Evolutionary conservation across 78 protist species (phyloP), one percentile per base, ranked within the genome.

Genomic region (Emiliania huxleyi): DNA sequence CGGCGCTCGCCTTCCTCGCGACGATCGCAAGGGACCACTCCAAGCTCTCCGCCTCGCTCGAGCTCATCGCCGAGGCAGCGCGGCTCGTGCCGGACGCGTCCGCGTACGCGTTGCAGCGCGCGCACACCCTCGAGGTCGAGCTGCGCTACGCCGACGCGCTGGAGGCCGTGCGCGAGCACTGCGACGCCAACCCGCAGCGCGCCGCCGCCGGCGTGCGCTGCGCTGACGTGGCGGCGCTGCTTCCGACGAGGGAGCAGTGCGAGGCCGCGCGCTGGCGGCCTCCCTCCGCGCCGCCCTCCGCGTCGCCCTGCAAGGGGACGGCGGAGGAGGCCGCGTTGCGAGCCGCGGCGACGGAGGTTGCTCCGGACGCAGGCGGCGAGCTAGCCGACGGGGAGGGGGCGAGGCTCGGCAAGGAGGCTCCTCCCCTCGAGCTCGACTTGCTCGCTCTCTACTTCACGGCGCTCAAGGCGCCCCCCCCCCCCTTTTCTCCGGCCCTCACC

Each of bases 391-490:
- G 12, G 43, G 79, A 2, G 79, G 40, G 79, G 1, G 79, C 40
- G 35, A 22, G 11, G 40, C 40, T 40, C 35, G 79, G 38, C 12
- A 2, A n/a, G 44, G 26, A 19, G 49, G 95, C 90, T 69, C 87
- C 55, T 29, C 49, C 75, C n/a, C 95, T 79, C 19, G 98, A 97
- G 83, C 88, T 97, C 35, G 98, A 97, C 77, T 52, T 97, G 4
- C 71, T 97, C 19, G 96, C 98, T 4, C 84, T 97, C 21, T 94
- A 90, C 94, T 96, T 46, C 93, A 95, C 99, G 0, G 44, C 93
- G 11, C 96, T 85, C 73, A 97, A 97, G 94, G n/a, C n/a, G n/a
- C n/a, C n/a, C n/a, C n/a, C n/a, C n/a, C n/a, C n/a, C n/a, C n/a
- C n/a, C n/a, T n/a, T n/a, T n/a, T n/a, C n/a, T n/a, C n/a, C n/a